Evolutionary conservation across 208 protist species (phyloP), one percentile per base, ranked within the genome.

Genomic region (Trichomonas gallinae): DNA sequence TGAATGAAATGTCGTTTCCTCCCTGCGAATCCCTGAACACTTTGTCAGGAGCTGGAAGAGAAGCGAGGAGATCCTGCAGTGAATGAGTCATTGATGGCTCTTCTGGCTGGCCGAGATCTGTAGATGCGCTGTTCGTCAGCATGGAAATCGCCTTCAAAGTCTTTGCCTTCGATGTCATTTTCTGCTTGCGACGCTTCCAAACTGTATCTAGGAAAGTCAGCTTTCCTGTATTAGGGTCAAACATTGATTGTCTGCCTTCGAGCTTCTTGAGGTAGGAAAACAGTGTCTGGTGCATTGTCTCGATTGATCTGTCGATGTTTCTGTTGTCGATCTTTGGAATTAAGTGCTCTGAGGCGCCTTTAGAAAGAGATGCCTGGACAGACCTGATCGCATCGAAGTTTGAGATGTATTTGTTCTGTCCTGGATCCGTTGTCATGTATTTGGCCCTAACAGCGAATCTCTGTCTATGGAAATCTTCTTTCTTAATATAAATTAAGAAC

Each of bases 401-500:
- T 58, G n/a, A 44, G 40, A 93, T 93, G 44, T 93, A 93, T 51
- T 44, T 48, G 44, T 93, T 93, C 44, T 93, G 87, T 38, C 13
- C 13, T 51, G 87, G 87, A 58, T 93, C 87, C 21, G 87, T 93
- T 4, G 87, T 93, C 87, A 93, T 93, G n/a, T 93, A 93, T 15
- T 93, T 93, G 15, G 87, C 87, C 11, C 96, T 44, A 0, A 96
- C 96, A 38, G 96, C 96, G 46, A 96, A 96, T 49, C 96, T 46
- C n/a, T 96, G 72, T 2, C 63, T 0, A 21, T 96, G 96, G 31
- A 89, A 89, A 21, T 89, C 48, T 36, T 85, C 72, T 36, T 96
- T 96, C 44, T 85, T 89, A 48, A 96, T 96, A 46, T 96, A 96
- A 38, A 96, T 46, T 17, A 96, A 31, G 96, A 96, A 96, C 8